Evolutionary conservation across 306 rosid genomes (phyloP).

Genomic region (Cotoneaster glaucophyllus): DNA sequence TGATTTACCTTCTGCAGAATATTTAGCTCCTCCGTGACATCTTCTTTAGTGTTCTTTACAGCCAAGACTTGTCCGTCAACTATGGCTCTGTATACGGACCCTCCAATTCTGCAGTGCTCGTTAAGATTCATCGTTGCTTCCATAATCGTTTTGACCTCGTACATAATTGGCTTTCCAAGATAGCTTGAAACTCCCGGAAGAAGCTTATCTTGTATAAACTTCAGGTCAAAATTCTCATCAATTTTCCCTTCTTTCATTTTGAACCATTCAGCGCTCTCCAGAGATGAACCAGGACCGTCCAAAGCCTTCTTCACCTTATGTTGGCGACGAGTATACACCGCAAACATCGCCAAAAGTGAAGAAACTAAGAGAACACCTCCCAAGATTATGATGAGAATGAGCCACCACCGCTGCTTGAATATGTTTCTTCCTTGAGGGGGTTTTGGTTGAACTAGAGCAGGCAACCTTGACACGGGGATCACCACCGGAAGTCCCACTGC

Average conservation of each 20-base stretch:
- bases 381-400: slow-evolving; percentile 26
- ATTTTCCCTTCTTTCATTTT: slow-evolving; percentile 3
- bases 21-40: slow-evolving; percentile 54
- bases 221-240: neutral
- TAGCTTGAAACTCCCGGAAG: slow-evolving; percentile 69
- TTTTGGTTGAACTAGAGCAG: slow-evolving; percentile 33
- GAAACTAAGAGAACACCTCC: slow-evolving; percentile 31
- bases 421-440: slow-evolving; percentile 10
- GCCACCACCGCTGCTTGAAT: slow-evolving; percentile 8
- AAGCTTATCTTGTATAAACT: slow-evolving; percentile 30
- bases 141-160: slow-evolving; percentile 42
- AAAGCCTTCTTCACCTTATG: slow-evolving; percentile 26
- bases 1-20: slow-evolving; percentile 79
- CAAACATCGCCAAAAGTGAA: slow-evolving; percentile 4
- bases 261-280: slow-evolving; percentile 30
- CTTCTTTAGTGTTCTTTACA: slow-evolving; percentile 50
- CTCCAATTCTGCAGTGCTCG: slow-evolving; percentile 49
- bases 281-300: slow-evolving; percentile 23
- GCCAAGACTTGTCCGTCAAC: slow-evolving; percentile 47
- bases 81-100: slow-evolving; percentile 61
- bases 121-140: slow-evolving; percentile 61
- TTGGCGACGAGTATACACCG: slow-evolving; percentile 24
- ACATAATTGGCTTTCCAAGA: slow-evolving; percentile 57
- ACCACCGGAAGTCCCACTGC: slow-evolving; percentile 42
- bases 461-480: slow-evolving; percentile 54